A percentile compares a stretch with the other conserved stretches of the same genome.
phyloP scores from a whole-genome alignment of 2,329 filamentous ascomycete species.

The Pseudogymnoascus sp. region DNA sequence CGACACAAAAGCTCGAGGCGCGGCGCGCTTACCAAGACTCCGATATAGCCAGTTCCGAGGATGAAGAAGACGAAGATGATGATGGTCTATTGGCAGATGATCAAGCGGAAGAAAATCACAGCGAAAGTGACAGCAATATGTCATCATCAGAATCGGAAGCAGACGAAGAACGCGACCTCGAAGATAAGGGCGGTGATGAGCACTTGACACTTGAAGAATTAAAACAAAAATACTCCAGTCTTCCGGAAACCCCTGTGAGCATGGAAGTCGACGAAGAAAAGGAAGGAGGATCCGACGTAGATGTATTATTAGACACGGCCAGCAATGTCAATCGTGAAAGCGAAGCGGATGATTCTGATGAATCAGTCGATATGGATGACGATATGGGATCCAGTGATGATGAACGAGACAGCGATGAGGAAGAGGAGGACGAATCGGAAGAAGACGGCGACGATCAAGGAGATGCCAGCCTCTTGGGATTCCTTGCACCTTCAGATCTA shows the following conservation, averaged over 20 bases:
- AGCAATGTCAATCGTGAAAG: conserved; percentile 20
- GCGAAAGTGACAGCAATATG: conserved; percentile 47
- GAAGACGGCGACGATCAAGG: conserved; percentile 34
- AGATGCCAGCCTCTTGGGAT: conserved; percentile 31
- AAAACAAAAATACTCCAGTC: conserved; percentile 57
- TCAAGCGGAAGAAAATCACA: conserved; percentile 38
- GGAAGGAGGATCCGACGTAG: background rate
- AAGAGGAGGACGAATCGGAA: conserved; percentile 26
- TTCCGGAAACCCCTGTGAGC: conserved; percentile 37
- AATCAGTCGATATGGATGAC: conserved; percentile 62
- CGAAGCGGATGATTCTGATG: conserved; percentile 46
- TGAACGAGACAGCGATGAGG: conserved; percentile 34
- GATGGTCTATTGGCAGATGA: conserved; percentile 29
- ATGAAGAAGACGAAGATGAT: conserved; percentile 28
- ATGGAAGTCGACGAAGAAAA: conserved; percentile 22
- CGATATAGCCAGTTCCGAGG: conserved; percentile 37
- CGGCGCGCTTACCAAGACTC: conserved; percentile 47
- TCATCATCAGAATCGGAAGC: conserved; percentile 54
- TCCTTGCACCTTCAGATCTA: conserved; percentile 25
- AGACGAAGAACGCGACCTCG: conserved; percentile 37
- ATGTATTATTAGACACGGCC: conserved; percentile 15
- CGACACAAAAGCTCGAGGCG: conserved; percentile 58
- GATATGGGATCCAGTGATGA: conserved; percentile 51
- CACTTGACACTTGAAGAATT: conserved; percentile 61
- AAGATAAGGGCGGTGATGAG: conserved; percentile 49